Evolutionary conservation across 2,329 filamentous ascomycete genomes (phyloP), one percentile per base, ranked within the genome.

Genomic region (Trichoderma afroharzianum): DNA sequence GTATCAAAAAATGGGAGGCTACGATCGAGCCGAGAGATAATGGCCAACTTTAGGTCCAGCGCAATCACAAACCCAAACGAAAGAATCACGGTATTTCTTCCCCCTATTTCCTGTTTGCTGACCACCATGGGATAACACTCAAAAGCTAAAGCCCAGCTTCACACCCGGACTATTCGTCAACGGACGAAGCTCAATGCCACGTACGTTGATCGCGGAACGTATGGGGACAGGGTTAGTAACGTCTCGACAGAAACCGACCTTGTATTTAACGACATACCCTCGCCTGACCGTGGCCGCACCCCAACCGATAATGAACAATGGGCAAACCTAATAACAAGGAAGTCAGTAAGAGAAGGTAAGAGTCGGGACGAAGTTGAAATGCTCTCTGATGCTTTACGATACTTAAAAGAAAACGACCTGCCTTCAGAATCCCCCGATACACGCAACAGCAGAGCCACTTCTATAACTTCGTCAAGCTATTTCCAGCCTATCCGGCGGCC

Each of bases 1-100:
- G 72, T 53, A 6, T 32, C 62, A 6, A 75, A 76, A 39, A 80
- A 78, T 39, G 78, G 78, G n/a, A 75, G 68, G 14, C 72, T 82
- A 43, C 76, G 77, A 6, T 82, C 81, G 0, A 78, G 82, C 15
- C 83, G 82, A 68, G 84, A 86, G 53, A 81, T 90, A 8, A 85
- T 90, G 78, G 79, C 83, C 7, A 85, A 85, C 24, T 92, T 91
- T 73, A 81, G 81, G 14, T 90, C 89, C 1, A 78, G 84, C 4
- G 85, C 85, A 66, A 83, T 92, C 55, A 78, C 84, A 12, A 82
- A 83, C 15, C 74, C 84, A 15, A 83, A 83, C 21, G 74, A 74
- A 8, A 77, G 75, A 61, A 71, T 82, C 26, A 81, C 76, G 14
- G 82, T 82, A 63, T 70, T 78, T 71, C 3, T 18, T n/a, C 18